Evolutionary conservation across 148 eudicot species (phyloP).

Genomic region (Salicornia ramosissima): DNA sequence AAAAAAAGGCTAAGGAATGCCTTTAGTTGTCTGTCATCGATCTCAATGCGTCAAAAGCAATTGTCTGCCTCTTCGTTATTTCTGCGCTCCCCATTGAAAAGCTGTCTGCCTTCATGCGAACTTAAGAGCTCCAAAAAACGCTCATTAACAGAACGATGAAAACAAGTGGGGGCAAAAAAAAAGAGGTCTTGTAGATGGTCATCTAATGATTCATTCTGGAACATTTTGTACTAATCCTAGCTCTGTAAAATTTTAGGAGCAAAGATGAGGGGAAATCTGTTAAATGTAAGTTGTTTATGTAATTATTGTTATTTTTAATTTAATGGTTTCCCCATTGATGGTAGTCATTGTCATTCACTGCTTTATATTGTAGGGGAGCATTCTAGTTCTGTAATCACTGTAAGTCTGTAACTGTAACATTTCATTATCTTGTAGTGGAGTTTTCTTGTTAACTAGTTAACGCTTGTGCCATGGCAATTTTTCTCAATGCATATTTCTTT

Average conservation of each 20-base stretch:
- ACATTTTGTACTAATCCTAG: slow-evolving; percentile 10
- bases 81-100: slow-evolving; percentile 65
- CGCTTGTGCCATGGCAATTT: too few species aligned
- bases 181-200: background rate
- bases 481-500: too few species aligned
- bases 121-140: slow-evolving; percentile 46
- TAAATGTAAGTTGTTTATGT: slow-evolving; percentile 24
- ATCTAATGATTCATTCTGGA: slow-evolving; percentile 6
- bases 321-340: slow-evolving; percentile 12
- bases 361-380: slow-evolving; percentile 15
- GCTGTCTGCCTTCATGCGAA: slow-evolving; percentile 60
- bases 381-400: slow-evolving; percentile 7
- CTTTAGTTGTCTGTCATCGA: slow-evolving; percentile 68
- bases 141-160: slow-evolving; percentile 35
- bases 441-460: too few species aligned
- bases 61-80: slow-evolving; percentile 72
- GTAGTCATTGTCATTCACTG: slow-evolving; percentile 9
- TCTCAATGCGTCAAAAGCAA: slow-evolving; percentile 67
- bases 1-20: slow-evolving; percentile 57
- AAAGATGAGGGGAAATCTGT: slow-evolving; percentile 14
- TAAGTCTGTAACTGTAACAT: slow-evolving; percentile 9
- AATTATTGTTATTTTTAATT: slow-evolving; percentile 23
- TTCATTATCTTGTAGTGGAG: too few species aligned
- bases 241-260: slow-evolving; percentile 19
- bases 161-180: slow-evolving; percentile 27